phyloP scores from a whole-genome alignment of 768 basidiomycete genomes.

The Termitomyces sp. region DNA sequence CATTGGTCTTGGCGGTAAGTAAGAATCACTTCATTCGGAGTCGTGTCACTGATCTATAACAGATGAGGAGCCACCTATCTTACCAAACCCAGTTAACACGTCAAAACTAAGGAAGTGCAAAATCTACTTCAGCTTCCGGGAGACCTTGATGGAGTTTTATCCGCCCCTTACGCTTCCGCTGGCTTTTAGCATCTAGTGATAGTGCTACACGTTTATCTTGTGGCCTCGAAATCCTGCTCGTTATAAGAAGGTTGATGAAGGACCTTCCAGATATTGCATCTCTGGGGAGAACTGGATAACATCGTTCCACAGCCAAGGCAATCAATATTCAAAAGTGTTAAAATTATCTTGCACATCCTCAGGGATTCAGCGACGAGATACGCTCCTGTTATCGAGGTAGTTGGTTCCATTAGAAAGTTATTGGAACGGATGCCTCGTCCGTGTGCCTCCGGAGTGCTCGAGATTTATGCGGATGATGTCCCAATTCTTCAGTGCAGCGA shows the following conservation, averaged over 20 bases:
- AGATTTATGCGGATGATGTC: background rate
- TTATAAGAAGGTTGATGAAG: too few species aligned
- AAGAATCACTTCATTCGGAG: background rate
- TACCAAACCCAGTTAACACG: background rate
- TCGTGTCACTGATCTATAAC: background rate
- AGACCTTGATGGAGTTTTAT: background rate
- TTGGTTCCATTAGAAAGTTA: background rate
- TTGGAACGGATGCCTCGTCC: background rate
- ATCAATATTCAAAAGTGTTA: background rate
- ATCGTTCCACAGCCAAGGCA: background rate
- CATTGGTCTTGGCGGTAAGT: background rate
- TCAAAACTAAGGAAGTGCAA: background rate
- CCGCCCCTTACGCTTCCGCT: background rate
- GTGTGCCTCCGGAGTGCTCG: background rate
- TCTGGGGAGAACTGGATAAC: background rate
- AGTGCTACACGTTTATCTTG: background rate
- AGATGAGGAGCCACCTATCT: background rate
- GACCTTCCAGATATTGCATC: too few species aligned
- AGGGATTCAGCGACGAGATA: background rate
- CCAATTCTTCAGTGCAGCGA: background rate
- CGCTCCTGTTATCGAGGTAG: background rate
- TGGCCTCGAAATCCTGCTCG: background rate
- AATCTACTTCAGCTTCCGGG: too few species aligned
- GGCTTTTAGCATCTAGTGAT: background rate
- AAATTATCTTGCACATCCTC: background rate